Conservation (phyloP, 1,139 yeast genomes). For the Debaryomyces psychrophilus region DNA sequence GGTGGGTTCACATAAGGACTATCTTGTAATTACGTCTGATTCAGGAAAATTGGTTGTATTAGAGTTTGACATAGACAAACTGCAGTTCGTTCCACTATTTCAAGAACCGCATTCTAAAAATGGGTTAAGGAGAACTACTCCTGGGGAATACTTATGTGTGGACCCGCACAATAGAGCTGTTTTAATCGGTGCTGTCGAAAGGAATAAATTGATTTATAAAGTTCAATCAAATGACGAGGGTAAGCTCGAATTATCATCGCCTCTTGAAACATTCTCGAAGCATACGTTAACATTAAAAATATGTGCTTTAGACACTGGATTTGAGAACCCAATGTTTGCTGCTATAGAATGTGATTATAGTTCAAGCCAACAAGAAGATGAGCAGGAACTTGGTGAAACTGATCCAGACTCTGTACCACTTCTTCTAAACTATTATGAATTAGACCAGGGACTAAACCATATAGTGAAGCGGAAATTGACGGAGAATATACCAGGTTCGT, state of each 20-base stretch:
- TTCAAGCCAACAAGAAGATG: constrained; percentile 8
- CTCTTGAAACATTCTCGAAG: constrained; percentile 66
- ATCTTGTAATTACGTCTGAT: constrained; percentile 74
- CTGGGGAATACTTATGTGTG: constrained; percentile 74
- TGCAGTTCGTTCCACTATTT: constrained; percentile 50
- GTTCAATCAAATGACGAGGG: constrained; percentile 38
- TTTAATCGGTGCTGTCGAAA: constrained; percentile 72
- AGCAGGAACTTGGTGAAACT: not conserved
- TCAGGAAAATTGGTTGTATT: constrained; percentile 72
- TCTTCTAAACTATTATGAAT: constrained; percentile 66
- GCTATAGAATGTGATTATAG: constrained; percentile 70
- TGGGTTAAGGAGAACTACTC: constrained; percentile 74
- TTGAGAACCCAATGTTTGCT: constrained; percentile 82
- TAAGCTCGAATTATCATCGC: constrained; percentile 60
- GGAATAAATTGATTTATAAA: constrained; percentile 64
- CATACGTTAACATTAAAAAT: constrained; percentile 56
- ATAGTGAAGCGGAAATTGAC: constrained; percentile 54
- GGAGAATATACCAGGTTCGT: constrained; percentile 37
- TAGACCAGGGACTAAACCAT: constrained; percentile 85
- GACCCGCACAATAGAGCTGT: constrained; percentile 78
- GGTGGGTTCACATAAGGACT: constrained; percentile 58
- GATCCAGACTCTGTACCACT: constrained; percentile 18
- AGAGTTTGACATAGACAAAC: constrained; percentile 44
- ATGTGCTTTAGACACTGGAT: constrained; percentile 71
- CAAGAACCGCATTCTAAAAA: constrained; percentile 76